Evolutionary conservation across 768 basidiomycete genomes (phyloP).

Genomic region (Omphalotus guepiniiformis): DNA sequence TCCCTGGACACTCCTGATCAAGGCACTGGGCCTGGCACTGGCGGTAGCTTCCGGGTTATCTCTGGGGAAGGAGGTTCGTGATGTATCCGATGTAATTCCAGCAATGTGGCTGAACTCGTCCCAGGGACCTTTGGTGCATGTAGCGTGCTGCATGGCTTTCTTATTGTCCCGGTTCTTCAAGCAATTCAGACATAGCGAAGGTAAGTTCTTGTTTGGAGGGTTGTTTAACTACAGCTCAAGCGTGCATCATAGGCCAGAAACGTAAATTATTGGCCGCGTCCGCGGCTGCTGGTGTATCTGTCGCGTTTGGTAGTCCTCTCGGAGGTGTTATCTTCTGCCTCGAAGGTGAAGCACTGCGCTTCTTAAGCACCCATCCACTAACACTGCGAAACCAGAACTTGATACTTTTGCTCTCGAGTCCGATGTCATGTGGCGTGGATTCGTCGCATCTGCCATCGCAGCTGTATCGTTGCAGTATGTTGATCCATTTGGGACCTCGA

Average conservation of each 20-base stretch:
- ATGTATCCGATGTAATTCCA: conserved; percentile 9
- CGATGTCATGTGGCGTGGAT: conserved; percentile 83
- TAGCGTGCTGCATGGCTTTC: conserved; percentile 78
- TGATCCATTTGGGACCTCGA: conserved; percentile 82
- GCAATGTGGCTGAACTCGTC: conserved; percentile 8
- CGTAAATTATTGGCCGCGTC: conserved; percentile 79
- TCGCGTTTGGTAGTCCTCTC: conserved; percentile 84
- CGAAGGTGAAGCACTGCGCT: conserved; percentile 41
- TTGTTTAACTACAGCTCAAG: neutral
- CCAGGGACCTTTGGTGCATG: conserved; percentile 81
- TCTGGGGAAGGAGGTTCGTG: conserved; percentile 73
- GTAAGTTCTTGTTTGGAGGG: conserved; percentile 27
- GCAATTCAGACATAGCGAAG: conserved; percentile 76
- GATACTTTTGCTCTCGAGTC: conserved; percentile 67
- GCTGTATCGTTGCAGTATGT: conserved; percentile 81
- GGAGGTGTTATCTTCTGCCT: conserved; percentile 85
- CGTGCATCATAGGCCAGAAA: conserved; percentile 54
- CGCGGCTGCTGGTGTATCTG: conserved; percentile 82
- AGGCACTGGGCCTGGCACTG: conserved; percentile 77
- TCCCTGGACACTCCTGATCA: conserved; percentile 82
- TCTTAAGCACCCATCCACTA: neutral
- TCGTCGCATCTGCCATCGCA: conserved; percentile 84
- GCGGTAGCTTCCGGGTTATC: conserved; percentile 84
- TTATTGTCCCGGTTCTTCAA: conserved; percentile 62
- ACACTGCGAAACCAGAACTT: conserved; percentile 38